Evolutionary conservation across 2,329 filamentous ascomycete genomes (phyloP).

Genomic region (Harringtonia aguacate): DNA sequence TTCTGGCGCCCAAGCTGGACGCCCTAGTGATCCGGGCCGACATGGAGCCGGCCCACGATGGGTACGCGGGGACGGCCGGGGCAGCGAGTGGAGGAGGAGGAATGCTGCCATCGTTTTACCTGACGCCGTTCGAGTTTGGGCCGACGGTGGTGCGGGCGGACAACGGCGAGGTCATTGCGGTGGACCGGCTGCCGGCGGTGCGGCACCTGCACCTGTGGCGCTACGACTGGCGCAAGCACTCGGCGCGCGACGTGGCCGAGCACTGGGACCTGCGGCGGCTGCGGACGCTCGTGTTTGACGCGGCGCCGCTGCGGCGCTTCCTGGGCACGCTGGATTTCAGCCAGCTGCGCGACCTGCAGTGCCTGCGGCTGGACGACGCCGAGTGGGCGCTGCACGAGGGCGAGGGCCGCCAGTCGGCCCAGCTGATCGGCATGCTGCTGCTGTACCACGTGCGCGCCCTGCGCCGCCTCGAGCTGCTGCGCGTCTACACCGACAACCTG

Average conservation of each 20-base stretch:
- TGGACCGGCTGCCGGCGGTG: conserved; percentile 32
- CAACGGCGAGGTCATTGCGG: not conserved
- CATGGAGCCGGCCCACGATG: conserved; percentile 25
- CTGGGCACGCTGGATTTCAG: conserved; percentile 27
- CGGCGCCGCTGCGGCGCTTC: conserved; percentile 33
- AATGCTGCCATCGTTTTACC: conserved; percentile 19
- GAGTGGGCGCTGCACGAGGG: conserved; percentile 23
- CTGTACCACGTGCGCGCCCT: conserved; percentile 25
- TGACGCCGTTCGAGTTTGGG: conserved; percentile 30
- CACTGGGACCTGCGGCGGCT: conserved; percentile 39
- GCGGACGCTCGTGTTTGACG: conserved; percentile 27
- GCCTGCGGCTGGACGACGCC: conserved; percentile 32
- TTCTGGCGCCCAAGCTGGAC: conserved; percentile 20
- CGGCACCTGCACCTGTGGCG: conserved; percentile 29
- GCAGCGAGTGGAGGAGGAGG: conserved; percentile 25
- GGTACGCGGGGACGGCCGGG: conserved; percentile 18
- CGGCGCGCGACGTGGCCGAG: conserved; percentile 20
- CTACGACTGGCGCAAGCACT: conserved; percentile 37
- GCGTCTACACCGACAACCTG: conserved; percentile 28
- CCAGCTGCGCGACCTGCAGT: conserved; percentile 24
- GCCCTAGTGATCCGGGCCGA: conserved; percentile 7
- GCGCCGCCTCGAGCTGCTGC: conserved; percentile 25
- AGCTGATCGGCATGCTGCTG: conserved; percentile 26
- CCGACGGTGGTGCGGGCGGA: not conserved
- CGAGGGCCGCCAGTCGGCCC: conserved; percentile 26